Percentiles rank a stretch among this genome's conserved stretches.
Evolutionary conservation across 169 alveolate genomes (phyloP).

Genomic region (Plasmodium reichenowi): DNA sequence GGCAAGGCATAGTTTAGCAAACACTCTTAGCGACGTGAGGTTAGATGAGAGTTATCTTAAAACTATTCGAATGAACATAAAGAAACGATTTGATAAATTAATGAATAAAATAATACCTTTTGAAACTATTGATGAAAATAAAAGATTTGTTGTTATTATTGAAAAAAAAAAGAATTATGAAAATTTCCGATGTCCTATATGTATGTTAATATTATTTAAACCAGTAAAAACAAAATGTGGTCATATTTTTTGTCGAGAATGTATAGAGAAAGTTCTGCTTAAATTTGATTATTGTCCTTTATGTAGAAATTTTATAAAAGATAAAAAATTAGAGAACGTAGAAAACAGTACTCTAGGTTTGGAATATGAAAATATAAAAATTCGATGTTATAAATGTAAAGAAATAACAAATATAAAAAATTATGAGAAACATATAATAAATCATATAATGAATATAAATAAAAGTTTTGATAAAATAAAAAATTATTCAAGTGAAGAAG

Average conservation of each 20-base stretch:
- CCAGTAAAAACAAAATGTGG: slow-evolving; percentile 81
- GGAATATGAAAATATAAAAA: slow-evolving; percentile 34
- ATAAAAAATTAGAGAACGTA: slow-evolving; percentile 18
- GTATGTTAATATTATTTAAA: slow-evolving; percentile 76
- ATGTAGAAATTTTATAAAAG: slow-evolving; percentile 43
- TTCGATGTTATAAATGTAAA: slow-evolving; percentile 29
- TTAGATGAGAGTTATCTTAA: slow-evolving; percentile 12
- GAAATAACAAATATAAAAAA: slow-evolving; percentile 31
- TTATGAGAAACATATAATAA: slow-evolving; percentile 35
- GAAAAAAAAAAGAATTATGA: slow-evolving; percentile 61
- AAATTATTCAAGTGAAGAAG: not conserved
- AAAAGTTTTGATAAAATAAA: not conserved
- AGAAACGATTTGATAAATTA: slow-evolving; percentile 19
- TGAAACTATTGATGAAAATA: slow-evolving; percentile 21
- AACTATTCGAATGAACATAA: slow-evolving; percentile 22
- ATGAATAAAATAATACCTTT: slow-evolving; percentile 27
- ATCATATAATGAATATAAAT: not conserved
- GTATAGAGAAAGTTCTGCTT: slow-evolving; percentile 75
- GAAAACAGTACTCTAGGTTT: slow-evolving; percentile 15
- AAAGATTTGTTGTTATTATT: slow-evolving; percentile 36
- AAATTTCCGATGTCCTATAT: slow-evolving; percentile 65
- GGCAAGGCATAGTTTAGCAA: not conserved
- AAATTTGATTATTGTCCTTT: slow-evolving; percentile 54
- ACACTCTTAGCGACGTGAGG: slow-evolving; percentile 10
- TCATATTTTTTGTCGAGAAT: slow-evolving; percentile 78